A percentile compares a stretch with the other conserved stretches of the same genome.
phyloP scores from a whole-genome alignment of 805 yeast genomes.

The Saccharomycopsis microspora region DNA sequence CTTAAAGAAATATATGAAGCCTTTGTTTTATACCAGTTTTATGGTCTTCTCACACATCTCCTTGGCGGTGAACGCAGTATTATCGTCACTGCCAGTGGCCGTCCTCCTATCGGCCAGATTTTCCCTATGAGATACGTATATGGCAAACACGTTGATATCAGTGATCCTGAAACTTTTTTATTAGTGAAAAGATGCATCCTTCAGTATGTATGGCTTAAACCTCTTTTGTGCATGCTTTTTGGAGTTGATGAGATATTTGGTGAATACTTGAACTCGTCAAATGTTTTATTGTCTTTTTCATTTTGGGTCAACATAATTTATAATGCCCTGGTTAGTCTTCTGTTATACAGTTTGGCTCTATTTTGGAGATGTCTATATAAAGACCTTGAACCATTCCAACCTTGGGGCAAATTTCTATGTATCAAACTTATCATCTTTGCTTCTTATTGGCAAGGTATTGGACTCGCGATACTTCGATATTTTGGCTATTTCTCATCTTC shows the following conservation, averaged over 20 bases:
- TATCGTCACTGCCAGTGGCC: constrained; percentile 56
- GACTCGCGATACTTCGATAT: constrained; percentile 42
- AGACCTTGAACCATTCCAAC: constrained; percentile 71
- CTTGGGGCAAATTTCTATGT: constrained; percentile 87
- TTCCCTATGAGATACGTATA: constrained; percentile 37
- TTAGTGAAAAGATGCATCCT: constrained; percentile 72
- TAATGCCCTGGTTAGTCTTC: constrained; percentile 69
- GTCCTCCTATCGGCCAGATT: constrained; percentile 58
- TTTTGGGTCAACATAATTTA: constrained; percentile 61
- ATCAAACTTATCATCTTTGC: constrained; percentile 92
- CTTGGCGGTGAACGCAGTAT: constrained; percentile 90
- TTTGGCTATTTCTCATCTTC: constrained; percentile 29
- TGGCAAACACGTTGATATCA: constrained; percentile 57
- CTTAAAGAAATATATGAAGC: constrained; percentile 89
- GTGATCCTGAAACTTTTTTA: constrained; percentile 75
- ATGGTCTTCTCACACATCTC: constrained; percentile 67
- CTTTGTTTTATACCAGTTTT: constrained; percentile 88
- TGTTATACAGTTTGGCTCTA: constrained; percentile 74
- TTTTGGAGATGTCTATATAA: constrained; percentile 86
- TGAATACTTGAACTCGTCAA: constrained; percentile 22
- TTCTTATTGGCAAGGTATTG: constrained; percentile 91
- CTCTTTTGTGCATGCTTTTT: constrained; percentile 55
- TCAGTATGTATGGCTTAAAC: constrained; percentile 94
- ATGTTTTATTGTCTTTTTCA: constrained; percentile 31
- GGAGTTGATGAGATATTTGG: constrained; percentile 34